Base-by-base conservation (phyloP, 371 early-diverging fungal species). In the Dichotomocladium elegans region DNA sequence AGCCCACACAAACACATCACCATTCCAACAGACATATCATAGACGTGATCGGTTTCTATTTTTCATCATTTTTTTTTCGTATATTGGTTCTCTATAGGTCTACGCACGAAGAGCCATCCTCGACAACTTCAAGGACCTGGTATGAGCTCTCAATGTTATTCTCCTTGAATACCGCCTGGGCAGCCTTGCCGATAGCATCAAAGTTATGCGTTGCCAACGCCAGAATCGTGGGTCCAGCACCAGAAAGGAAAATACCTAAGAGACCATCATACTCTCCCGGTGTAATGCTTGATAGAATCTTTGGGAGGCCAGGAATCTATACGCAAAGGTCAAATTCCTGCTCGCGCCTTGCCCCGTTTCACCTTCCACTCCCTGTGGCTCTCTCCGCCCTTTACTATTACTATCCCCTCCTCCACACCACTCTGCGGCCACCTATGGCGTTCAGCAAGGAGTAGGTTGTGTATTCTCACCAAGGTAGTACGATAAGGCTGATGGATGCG, bases 191-290 rank as follows among this genome's bases (percentile, higher is more conserved):
- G 55, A 93, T 92, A 25, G 70, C 60, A 46, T 88, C 89, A 75
- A 85, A 89, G 64, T 91, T 85, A 52, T 81, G 70, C 6, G 81
- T 81, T 4, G 89, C 90, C 58, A 97, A 71, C 14, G 91, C 92
- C 43, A 98, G 76, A 37, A 96, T 90, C 15, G 95, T 94, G 11
- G 99, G 99, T 2, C 99, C 99, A 9, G 99, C 98, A 33, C 99
- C 99, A 52, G 90, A 90, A 46, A 97, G 69, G 63, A 95, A 95
- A 26, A 93, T 83, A 26, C 99, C 99, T 7, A 95, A 75, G 14
- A 96, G 69, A 6, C 96, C 97, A 2, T 92, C 92, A 21, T 81
- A 66, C 29, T 78, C 82, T 51, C 74, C 75, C 4, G 90, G 91
- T 11, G 86, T 89, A 57, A 96, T 74, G 8, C 70, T 68, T 14